These are phyloP conservation scores for Fusarium luffae DNA, from an alignment of 2,329 filamentous ascomycete genomes.

Conservation along the genomic window DNA sequence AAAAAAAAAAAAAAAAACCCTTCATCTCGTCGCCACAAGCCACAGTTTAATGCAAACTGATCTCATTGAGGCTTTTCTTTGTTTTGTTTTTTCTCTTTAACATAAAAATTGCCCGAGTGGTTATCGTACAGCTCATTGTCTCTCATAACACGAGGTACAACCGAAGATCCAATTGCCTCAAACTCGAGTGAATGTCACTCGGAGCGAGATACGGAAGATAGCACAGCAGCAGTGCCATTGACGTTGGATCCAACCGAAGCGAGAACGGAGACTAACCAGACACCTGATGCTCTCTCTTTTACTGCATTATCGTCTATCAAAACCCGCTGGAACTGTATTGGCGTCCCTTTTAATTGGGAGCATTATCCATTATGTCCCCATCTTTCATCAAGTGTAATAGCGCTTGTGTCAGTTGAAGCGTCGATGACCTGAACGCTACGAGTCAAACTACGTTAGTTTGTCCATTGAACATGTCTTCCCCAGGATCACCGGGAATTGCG, in stretches of 20 bases:
- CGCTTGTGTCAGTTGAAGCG: slow-evolving; percentile 34
- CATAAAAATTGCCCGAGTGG: slow-evolving; percentile 4
- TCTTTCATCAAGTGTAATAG: slow-evolving; percentile 20
- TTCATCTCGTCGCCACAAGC: slow-evolving; percentile 30
- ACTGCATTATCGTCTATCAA: not conserved
- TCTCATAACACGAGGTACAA: not conserved
- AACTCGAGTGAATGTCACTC: slow-evolving; percentile 15
- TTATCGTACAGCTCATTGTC: slow-evolving; percentile 1
- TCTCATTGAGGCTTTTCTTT: slow-evolving; percentile 1
- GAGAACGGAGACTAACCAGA: slow-evolving; percentile 18
- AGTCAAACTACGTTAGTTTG: slow-evolving; percentile 17
- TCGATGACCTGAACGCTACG: slow-evolving; percentile 24
- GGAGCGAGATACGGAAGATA: slow-evolving; percentile 5
- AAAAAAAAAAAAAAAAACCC: slow-evolving; percentile 9
- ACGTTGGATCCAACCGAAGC: not conserved
- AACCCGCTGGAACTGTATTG: not conserved
- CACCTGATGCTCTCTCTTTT: slow-evolving; percentile 14
- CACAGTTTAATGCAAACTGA: not conserved
- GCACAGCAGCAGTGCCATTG: slow-evolving; percentile 4
- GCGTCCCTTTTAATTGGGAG: not conserved
- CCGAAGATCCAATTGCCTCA: slow-evolving; percentile 15
- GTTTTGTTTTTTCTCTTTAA: not conserved
- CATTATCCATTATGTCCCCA: slow-evolving; percentile 14
- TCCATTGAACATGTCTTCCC: slow-evolving; percentile 30
- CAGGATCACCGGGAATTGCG: slow-evolving; percentile 28